A percentile compares a stretch with the other conserved stretches of the same genome.
Conservation (phyloP, 768 basidiomycete genomes). For the Rhodotorula graminis region DNA sequence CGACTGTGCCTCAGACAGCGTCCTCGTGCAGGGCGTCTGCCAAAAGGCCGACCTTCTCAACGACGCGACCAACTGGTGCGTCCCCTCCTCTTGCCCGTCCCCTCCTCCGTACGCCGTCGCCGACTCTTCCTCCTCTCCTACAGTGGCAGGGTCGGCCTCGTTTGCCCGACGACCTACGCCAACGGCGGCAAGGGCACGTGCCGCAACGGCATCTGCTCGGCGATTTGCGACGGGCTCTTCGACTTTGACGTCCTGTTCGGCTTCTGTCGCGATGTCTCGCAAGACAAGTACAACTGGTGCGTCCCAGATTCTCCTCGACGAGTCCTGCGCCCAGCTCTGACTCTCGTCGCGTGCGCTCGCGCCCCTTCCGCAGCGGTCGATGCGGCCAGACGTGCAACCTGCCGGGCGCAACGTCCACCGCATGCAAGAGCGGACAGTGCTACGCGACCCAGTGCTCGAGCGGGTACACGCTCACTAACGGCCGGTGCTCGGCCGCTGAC, state of each 20-base stretch:
- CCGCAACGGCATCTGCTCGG: constrained; percentile 17
- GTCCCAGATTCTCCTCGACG: not conserved
- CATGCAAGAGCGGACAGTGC: too few relatives aligned
- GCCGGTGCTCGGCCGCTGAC: constrained; percentile 9
- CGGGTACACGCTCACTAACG: constrained; percentile 20
- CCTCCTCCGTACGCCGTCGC: too few relatives aligned
- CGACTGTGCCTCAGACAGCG: constrained; percentile 11
- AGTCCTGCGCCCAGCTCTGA: not conserved
- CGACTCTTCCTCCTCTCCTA: too few relatives aligned
- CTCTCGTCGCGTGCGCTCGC: not conserved
- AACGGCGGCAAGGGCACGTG: constrained; percentile 32
- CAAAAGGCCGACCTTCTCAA: constrained; percentile 4
- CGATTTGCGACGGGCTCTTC: constrained; percentile 12
- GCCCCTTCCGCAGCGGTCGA: too few relatives aligned
- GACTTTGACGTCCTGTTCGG: constrained; percentile 29
- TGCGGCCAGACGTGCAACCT: too few relatives aligned
- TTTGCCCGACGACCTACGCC: constrained; percentile 28
- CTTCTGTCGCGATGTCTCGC: constrained; percentile 24
- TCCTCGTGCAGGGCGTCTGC: constrained; percentile 19
- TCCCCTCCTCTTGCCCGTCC: not conserved
- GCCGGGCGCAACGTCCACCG: too few relatives aligned
- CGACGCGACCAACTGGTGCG: constrained; percentile 23
- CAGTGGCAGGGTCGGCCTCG: constrained; percentile 12
- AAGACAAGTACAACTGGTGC: constrained; percentile 23
- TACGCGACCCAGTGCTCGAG: too few relatives aligned